Conservation (phyloP, 2,329 filamentous ascomycete species). For the Colletotrichum karsti region DNA sequence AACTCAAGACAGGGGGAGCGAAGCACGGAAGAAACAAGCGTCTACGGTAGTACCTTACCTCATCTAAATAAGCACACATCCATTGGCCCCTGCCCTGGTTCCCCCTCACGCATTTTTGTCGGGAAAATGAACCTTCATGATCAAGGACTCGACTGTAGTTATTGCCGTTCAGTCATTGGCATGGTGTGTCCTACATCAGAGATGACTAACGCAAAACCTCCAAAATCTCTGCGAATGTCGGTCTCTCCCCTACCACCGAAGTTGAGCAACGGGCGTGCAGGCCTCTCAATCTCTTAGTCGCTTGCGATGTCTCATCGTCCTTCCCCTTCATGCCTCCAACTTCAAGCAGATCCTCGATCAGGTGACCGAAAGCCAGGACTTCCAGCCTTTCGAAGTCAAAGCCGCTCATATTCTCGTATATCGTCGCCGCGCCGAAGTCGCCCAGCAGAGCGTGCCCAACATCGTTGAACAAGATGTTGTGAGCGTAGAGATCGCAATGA, state of each 20-base stretch:
- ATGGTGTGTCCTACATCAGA: too few relatives aligned
- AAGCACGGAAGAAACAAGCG: too few relatives aligned
- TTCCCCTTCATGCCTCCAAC: constrained; percentile 30
- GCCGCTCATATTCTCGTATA: constrained; percentile 43
- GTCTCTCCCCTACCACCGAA: constrained; percentile 36
- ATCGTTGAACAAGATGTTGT: constrained; percentile 53
- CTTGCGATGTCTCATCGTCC: neutral
- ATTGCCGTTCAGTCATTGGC: neutral
- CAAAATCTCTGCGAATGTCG: constrained; percentile 38
- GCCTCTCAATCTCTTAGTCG: constrained; percentile 33
- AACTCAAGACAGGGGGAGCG: too few relatives aligned
- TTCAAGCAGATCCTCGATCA: constrained; percentile 52
- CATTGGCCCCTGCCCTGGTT: too few relatives aligned
- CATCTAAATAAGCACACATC: too few relatives aligned
- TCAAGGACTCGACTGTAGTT: too few relatives aligned
- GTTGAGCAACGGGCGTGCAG: constrained; percentile 39
- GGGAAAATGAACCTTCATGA: too few relatives aligned
- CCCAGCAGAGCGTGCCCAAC: constrained; percentile 53
- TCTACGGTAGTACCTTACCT: too few relatives aligned
- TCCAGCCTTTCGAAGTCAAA: constrained; percentile 51
- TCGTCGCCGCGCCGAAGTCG: constrained; percentile 56
- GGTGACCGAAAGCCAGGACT: constrained; percentile 55
- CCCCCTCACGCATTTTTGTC: too few relatives aligned
- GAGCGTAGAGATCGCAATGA: constrained; percentile 57
- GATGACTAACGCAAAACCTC: neutral